Conservation (phyloP, 73 alveolate species). For the Paramecium primaurelia region DNA sequence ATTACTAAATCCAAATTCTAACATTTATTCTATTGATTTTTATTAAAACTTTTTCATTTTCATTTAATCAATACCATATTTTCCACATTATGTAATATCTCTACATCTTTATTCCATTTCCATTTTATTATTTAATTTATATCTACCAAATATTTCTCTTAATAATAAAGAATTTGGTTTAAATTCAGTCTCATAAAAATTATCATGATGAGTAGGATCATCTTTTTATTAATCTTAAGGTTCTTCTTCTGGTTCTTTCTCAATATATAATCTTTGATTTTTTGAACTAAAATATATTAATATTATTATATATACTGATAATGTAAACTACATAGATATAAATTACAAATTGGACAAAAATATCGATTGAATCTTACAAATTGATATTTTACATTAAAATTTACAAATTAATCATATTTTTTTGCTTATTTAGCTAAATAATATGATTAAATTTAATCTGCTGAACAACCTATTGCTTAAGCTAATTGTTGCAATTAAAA, state of each 20-base stretch:
- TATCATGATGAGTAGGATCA: conserved; percentile 11
- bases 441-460: background rate
- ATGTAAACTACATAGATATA: background rate
- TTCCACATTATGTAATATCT: background rate
- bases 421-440: background rate
- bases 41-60: background rate
- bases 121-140: background rate
- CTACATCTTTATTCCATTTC: background rate
- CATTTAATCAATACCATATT: background rate
- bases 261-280: background rate
- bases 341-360: conserved; percentile 27
- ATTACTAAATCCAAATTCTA: conserved; percentile 14
- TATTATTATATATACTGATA: background rate
- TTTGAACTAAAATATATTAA: background rate
- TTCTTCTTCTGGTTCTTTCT: conserved; percentile 11
- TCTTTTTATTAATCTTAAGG: background rate
- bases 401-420: background rate
- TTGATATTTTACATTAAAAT: background rate
- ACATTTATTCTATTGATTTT: background rate
- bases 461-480: background rate
- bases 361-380: background rate
- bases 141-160: background rate
- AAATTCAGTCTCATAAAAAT: background rate
- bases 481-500: background rate
- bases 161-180: background rate